phyloP scores from a whole-genome alignment of 306 rosid species.

The Acmispon strigosus region DNA sequence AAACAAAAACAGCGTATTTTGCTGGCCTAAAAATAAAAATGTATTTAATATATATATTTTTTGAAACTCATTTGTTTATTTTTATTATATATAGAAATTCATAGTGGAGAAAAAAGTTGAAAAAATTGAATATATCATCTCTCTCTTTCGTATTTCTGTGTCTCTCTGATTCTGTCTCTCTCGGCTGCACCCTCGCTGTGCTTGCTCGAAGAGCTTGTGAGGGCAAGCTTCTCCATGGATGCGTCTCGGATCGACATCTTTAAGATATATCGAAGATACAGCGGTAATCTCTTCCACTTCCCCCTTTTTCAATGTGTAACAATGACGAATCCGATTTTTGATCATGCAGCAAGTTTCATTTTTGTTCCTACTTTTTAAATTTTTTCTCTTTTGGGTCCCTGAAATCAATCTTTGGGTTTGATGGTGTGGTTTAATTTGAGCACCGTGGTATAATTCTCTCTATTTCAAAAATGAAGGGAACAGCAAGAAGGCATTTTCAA shows the following conservation, averaged over 20 bases:
- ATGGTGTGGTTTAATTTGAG: conserved; percentile 3
- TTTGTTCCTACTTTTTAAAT: neutral
- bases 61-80: no score
- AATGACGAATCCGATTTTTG: neutral
- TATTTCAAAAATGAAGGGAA: neutral
- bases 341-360: neutral
- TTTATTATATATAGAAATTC: no score
- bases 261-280: conserved; percentile 63
- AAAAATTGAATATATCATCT: neutral
- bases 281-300: conserved; percentile 35
- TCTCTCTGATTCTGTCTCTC: neutral
- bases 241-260: conserved; percentile 49
- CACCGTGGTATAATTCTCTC: neutral
- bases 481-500: neutral
- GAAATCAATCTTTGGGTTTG: neutral
- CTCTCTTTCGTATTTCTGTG: neutral
- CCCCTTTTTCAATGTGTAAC: neutral
- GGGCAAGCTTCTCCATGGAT: conserved; percentile 47
- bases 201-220: conserved; percentile 23
- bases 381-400: neutral
- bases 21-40: no score
- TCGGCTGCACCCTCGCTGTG: conserved; percentile 11
- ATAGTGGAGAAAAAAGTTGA: no score
- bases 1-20: no score
- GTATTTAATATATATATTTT: no score